These are phyloP conservation scores for Yamadazyma dendronema DNA, from an alignment of 1,139 yeast genomes.

Conservation along the genomic window DNA sequence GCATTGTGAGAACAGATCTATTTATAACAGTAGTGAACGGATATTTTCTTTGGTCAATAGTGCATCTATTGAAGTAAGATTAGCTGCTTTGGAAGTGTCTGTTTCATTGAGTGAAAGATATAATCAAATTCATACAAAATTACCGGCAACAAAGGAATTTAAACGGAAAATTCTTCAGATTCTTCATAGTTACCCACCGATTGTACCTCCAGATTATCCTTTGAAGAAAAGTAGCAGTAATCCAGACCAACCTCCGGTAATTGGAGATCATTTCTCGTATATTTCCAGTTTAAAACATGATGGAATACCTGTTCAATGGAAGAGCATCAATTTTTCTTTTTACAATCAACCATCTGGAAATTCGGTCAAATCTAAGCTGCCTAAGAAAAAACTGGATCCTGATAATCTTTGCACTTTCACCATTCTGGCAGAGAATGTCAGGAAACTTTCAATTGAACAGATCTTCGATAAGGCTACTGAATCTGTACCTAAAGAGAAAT, in stretches of 20 bases:
- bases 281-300: slow-evolving; percentile 51
- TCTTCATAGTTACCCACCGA: slow-evolving; percentile 56
- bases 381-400: background rate
- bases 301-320: slow-evolving; percentile 58
- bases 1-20: slow-evolving; percentile 64
- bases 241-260: slow-evolving; percentile 20
- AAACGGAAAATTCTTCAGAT: slow-evolving; percentile 49
- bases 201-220: slow-evolving; percentile 41
- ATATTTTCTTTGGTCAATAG: slow-evolving; percentile 60
- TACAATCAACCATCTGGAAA: slow-evolving; percentile 27
- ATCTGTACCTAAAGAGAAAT: slow-evolving; percentile 57
- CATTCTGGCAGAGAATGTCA: slow-evolving; percentile 48
- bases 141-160: slow-evolving; percentile 40
- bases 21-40: slow-evolving; percentile 67
- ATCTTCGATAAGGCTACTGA: slow-evolving; percentile 61
- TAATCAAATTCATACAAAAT: slow-evolving; percentile 41
- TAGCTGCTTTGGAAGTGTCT: slow-evolving; percentile 64
- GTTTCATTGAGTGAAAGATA: slow-evolving; percentile 60
- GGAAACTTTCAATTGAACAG: slow-evolving; percentile 56
- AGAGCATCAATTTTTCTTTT: slow-evolving; percentile 53
- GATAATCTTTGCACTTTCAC: slow-evolving; percentile 50
- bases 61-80: slow-evolving; percentile 57
- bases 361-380: slow-evolving; percentile 1
- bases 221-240: slow-evolving; percentile 20
- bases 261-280: slow-evolving; percentile 52